Evolutionary conservation across 352 stramenopile species (phyloP).

Genomic region (Phytophthora pinifolia): DNA sequence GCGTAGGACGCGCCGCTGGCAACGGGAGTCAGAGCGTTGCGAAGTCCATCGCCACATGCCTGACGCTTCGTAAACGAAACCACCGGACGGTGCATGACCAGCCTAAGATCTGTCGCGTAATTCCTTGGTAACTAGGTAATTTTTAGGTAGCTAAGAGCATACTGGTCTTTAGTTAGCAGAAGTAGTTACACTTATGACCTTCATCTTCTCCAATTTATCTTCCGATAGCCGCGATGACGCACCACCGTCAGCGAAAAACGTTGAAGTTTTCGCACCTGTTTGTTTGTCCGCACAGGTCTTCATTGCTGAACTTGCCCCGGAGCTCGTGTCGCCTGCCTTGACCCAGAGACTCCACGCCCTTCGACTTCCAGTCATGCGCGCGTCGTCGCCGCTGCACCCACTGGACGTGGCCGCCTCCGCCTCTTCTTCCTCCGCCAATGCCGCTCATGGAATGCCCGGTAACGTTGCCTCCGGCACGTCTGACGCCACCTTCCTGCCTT

Average conservation of each 20-base stretch:
- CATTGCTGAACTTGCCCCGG: slow-evolving; percentile 29
- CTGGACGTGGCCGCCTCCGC: slow-evolving; percentile 11
- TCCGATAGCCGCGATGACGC: neutral
- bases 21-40: neutral
- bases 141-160: too few relatives aligned
- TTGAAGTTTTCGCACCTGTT: slow-evolving; percentile 9
- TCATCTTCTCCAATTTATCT: too few relatives aligned
- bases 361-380: slow-evolving; percentile 12
- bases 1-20: neutral
- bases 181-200: too few relatives aligned
- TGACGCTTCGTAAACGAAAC: neutral
- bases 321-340: neutral
- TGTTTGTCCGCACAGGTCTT: neutral
- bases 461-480: slow-evolving; percentile 1
- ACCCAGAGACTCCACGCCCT: too few relatives aligned
- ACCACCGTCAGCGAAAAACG: slow-evolving; percentile 9
- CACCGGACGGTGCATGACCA: neutral
- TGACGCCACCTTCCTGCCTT: slow-evolving; percentile 4
- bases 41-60: neutral
- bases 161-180: too few relatives aligned
- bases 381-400: slow-evolving; percentile 23
- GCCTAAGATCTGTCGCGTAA: too few relatives aligned
- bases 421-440: slow-evolving; percentile 22
- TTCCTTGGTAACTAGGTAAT: too few relatives aligned
- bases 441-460: neutral